These are phyloP conservation scores for Tagetes erecta DNA, from an alignment of 129 eudicot genomes.

Conservation along the genomic window DNA sequence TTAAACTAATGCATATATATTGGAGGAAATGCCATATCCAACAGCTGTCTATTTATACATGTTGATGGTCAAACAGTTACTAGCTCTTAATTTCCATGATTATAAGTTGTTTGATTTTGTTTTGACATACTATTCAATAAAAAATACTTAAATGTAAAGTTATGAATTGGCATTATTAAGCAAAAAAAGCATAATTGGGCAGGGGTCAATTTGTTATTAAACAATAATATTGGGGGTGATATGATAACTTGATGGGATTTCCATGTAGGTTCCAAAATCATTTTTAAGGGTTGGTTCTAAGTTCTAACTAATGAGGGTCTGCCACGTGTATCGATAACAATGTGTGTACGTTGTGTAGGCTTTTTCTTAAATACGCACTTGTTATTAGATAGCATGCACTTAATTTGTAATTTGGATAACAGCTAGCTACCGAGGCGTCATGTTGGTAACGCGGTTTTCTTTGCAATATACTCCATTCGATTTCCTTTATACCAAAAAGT, in stretches of 20 bases:
- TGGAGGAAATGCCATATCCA: slow-evolving; percentile 1
- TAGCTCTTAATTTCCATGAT: neutral
- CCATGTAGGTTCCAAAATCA: slow-evolving; percentile 35
- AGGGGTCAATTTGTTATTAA: slow-evolving; percentile 11
- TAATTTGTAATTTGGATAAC: slow-evolving; percentile 28
- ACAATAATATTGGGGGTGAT: slow-evolving; percentile 10
- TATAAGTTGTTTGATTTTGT: neutral
- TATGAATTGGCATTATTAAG: neutral
- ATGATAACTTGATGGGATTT: neutral
- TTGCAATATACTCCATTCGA: neutral
- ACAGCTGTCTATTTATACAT: slow-evolving; percentile 27
- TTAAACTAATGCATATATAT: neutral
- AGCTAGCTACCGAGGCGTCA: slow-evolving; percentile 24
- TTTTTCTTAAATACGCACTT: slow-evolving; percentile 15
- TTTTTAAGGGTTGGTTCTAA: slow-evolving; percentile 13
- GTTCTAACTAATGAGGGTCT: slow-evolving; percentile 13
- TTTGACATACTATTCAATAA: neutral
- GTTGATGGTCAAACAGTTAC: slow-evolving; percentile 27
- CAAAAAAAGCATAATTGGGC: neutral
- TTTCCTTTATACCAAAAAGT: neutral
- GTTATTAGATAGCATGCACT: slow-evolving; percentile 24
- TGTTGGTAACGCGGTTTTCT: slow-evolving; percentile 34
- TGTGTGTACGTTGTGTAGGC: neutral
- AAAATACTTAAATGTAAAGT: neutral
- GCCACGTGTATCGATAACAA: slow-evolving; percentile 19